Evolutionary conservation across 2,329 filamentous ascomycete genomes (phyloP), one percentile per base, ranked within the genome.

Genomic region (Lithohypha guttulata): DNA sequence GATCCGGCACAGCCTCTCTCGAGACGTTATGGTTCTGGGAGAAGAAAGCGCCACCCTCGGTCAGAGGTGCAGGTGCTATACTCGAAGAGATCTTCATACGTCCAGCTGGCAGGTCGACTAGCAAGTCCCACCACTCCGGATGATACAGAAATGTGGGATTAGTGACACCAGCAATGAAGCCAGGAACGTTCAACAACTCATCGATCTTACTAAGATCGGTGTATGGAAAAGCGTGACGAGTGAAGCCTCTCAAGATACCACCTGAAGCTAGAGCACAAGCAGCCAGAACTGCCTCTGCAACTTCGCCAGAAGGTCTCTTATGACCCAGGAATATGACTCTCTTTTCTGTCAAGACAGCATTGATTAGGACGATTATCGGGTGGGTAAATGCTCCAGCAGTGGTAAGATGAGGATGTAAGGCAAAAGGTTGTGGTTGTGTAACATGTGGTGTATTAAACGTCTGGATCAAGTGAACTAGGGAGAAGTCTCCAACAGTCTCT

Each of bases 131-230:
- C 91, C 91, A 98, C 57, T 95, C 87, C 0, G 83, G 84, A 54
- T 96, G 89, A 54, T 86, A 77, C 45, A 89, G 86, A 58, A 98
- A 98, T 0, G 86, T 89, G 4, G 91, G 91, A 56, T 98, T 98
- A 1, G 89, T 98, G 27, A 98, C 91, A 42, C 91, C 91, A 2
- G 91, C 91, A 52, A 98, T 94, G 61, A 98, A 98, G 2, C 91
- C 91, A 5, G 91, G 89, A 0, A 98, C 91, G 53, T 93, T 89
- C 33, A 98, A 71, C 8, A 98, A 72, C 57, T 96, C 91, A 50
- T 98, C 91, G 43, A 98, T 87, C 63, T 98, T 98, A 48, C 86
- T 95, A 29, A 98, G 70, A 63, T 98, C 91, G 1, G 91, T 98
- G 56, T 98, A 98, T 2, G 91, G 91, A 56, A 98, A 98, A 1